These are phyloP conservation scores for Saccharomycopsis olivae DNA, from an alignment of 805 yeast species.

Conservation along the genomic window DNA sequence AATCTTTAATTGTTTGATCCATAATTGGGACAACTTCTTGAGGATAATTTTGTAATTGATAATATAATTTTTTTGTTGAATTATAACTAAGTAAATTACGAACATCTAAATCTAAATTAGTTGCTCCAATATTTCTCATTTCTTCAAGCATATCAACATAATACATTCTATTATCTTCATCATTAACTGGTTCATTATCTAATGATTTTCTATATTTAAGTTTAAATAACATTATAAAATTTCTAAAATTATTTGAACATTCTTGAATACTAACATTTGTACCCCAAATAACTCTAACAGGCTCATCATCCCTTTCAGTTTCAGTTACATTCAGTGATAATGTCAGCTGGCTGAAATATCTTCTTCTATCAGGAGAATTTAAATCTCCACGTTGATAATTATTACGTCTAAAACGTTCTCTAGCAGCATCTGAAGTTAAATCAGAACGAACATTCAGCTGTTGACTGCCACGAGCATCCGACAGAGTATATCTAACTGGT, in stretches of 20 bases:
- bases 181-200: conserved; percentile 27
- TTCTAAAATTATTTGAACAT: conserved; percentile 67
- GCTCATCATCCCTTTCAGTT: conserved; percentile 53
- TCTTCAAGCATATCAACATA: conserved; percentile 65
- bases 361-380: conserved; percentile 56
- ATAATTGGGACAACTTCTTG: conserved; percentile 95
- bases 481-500: conserved; percentile 35
- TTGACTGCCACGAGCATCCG: conserved; percentile 18
- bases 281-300: conserved; percentile 94
- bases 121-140: conserved; percentile 69
- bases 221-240: conserved; percentile 77
- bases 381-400: conserved; percentile 62
- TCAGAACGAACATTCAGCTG: conserved; percentile 34
- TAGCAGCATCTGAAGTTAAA: conserved; percentile 24
- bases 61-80: conserved; percentile 66
- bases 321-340: conserved; percentile 21
- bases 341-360: conserved; percentile 31
- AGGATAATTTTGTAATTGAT: conserved; percentile 85
- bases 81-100: conserved; percentile 67
- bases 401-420: conserved; percentile 33
- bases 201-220: conserved; percentile 53
- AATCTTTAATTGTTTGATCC: conserved; percentile 92
- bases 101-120: conserved; percentile 79
- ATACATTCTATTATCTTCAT: conserved; percentile 59
- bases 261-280: conserved; percentile 92